Conservation (phyloP, 805 yeast genomes). For the Kluyveromyces wickerhamii region DNA sequence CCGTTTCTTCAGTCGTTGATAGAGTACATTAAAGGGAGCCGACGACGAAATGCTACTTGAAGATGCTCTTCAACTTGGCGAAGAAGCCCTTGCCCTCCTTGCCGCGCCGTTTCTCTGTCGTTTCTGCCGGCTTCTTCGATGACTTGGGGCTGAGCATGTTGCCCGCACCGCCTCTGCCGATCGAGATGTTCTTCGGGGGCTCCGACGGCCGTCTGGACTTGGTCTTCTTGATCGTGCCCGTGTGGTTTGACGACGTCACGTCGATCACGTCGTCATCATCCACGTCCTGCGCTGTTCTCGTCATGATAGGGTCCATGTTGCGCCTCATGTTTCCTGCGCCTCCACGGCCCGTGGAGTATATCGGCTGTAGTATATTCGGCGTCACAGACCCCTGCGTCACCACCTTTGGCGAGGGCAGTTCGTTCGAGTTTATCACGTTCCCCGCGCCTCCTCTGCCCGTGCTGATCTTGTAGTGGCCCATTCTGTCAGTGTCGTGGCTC, state of each 20-base stretch:
- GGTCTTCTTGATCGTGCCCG: slow-evolving; percentile 1
- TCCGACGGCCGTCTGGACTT: slow-evolving; percentile 7
- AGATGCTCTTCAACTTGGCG: slow-evolving; percentile 13
- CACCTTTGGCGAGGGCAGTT: slow-evolving; percentile 45
- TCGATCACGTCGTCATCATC: slow-evolving; percentile 33
- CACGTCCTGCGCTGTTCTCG: slow-evolving; percentile 62
- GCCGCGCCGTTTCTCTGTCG: slow-evolving; percentile 5
- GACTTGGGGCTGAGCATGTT: slow-evolving; percentile 25
- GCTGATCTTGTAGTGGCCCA: slow-evolving; percentile 26
- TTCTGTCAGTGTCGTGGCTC: too few relatives aligned
- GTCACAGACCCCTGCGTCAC: slow-evolving; percentile 54
- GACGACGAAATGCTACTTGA: too few relatives aligned
- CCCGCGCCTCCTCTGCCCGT: slow-evolving; percentile 82
- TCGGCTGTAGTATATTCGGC: slow-evolving; percentile 47
- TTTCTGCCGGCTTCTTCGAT: slow-evolving; percentile 11
- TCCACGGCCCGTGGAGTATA: slow-evolving; percentile 68
- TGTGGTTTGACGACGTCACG: slow-evolving; percentile 2
- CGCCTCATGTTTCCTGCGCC: slow-evolving; percentile 70
- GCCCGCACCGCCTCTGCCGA: slow-evolving; percentile 32
- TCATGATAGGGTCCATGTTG: slow-evolving; percentile 48
- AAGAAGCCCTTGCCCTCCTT: slow-evolving; percentile 12
- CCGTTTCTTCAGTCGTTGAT: too few relatives aligned
- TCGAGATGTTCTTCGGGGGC: slow-evolving; percentile 18
- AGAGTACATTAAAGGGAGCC: background rate
- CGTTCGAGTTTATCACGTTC: slow-evolving; percentile 41